Conservation (phyloP, 257 asterid species). For the Solanum medicagineum region DNA sequence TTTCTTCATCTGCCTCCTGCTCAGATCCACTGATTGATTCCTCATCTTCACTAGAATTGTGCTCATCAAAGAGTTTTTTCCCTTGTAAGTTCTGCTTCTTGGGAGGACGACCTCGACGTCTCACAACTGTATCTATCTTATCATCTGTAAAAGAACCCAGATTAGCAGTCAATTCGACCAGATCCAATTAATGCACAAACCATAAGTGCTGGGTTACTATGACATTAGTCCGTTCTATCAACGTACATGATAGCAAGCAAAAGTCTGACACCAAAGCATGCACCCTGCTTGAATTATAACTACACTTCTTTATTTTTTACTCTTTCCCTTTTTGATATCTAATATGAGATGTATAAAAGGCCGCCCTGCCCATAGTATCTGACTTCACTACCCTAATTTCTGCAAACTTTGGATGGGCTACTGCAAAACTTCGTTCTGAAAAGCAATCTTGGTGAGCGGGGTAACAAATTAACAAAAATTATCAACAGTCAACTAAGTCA, state of each 20-base stretch:
- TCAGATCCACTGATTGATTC: conserved; percentile 85
- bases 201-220: not conserved
- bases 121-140: conserved; percentile 47
- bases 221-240: not conserved
- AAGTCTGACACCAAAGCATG: not conserved
- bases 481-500: not conserved
- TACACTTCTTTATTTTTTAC: not conserved
- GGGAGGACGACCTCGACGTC: conserved; percentile 77
- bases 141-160: conserved; percentile 34
- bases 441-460: not conserved
- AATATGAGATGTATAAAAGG: not conserved
- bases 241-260: not conserved
- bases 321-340: not conserved
- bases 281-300: not conserved
- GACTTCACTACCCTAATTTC: not conserved
- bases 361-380: not conserved
- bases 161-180: not conserved
- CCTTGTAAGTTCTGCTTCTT: conserved; percentile 66
- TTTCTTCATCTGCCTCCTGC: conserved; percentile 40
- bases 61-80: conserved; percentile 67
- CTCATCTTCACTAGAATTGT: conserved; percentile 75
- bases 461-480: not conserved
- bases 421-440: not conserved
- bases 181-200: not conserved
- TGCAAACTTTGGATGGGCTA: not conserved